Conservation (phyloP, 805 yeast species). For the Wickerhamomyces rabaulensis region DNA sequence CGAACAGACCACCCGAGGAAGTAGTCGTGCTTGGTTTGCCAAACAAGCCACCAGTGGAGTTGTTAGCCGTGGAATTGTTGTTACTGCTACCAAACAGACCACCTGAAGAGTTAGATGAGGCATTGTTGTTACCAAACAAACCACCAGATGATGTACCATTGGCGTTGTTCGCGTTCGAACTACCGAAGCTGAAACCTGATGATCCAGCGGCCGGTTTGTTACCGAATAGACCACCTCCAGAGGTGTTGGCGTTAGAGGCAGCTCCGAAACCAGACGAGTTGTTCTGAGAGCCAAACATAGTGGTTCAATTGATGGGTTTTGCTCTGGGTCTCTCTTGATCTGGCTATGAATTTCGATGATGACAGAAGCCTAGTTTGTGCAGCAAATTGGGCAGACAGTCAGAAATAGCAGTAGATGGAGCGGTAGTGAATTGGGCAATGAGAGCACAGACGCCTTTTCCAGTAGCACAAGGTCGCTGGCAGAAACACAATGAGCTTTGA, state of each 20-base stretch:
- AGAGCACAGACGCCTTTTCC: background rate
- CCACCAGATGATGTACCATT: conserved; percentile 2
- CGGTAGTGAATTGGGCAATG: background rate
- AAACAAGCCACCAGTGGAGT: conserved; percentile 6
- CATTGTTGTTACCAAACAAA: conserved; percentile 2
- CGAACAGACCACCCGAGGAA: conserved; percentile 1
- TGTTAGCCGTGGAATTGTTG: conserved; percentile 2
- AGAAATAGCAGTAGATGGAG: background rate
- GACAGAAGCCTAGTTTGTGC: background rate
- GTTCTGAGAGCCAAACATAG: conserved; percentile 14
- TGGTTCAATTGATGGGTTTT: background rate
- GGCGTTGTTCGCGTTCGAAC: conserved; percentile 12
- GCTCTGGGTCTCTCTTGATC: background rate
- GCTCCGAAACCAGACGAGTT: conserved; percentile 14
- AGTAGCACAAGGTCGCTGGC: background rate
- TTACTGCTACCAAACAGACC: conserved; percentile 12
- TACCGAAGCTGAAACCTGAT: conserved; percentile 3
- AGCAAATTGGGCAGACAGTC: background rate
- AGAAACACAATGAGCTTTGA: background rate
- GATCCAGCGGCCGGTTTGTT: conserved; percentile 4
- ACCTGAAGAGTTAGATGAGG: conserved; percentile 3
- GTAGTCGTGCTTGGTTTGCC: conserved; percentile 10
- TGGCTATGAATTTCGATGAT: background rate
- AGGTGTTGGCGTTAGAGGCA: background rate
- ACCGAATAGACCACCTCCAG: conserved; percentile 8